Conservation (phyloP, 495 filamentous ascomycete genomes). For the Podospora bellae-mahoneyi region DNA sequence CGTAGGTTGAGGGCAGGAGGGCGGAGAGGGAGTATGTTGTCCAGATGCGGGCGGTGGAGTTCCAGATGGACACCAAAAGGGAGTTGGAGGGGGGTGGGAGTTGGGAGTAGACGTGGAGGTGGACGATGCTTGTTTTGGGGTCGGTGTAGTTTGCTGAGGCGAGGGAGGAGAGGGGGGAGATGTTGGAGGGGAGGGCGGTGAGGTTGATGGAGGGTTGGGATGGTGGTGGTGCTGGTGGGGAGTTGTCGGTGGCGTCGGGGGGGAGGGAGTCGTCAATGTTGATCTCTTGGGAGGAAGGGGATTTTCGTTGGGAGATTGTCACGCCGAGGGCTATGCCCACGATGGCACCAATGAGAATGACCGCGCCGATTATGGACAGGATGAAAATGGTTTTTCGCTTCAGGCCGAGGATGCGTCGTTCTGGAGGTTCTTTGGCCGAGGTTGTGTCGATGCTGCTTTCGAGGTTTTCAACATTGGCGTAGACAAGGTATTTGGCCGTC, state of each 20-base stretch:
- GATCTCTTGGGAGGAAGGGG: not conserved
- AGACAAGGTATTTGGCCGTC: not conserved
- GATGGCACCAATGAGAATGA: not conserved
- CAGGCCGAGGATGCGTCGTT: not conserved
- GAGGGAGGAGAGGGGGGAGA: not conserved
- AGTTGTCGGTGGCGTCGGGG: not conserved
- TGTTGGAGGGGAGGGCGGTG: not conserved
- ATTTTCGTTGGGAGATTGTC: not conserved
- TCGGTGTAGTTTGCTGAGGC: not conserved
- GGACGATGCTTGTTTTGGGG: not conserved
- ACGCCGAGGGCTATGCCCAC: not conserved
- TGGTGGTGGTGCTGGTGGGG: not conserved
- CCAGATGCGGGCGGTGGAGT: not conserved
- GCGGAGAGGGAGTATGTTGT: not conserved
- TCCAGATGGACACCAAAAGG: not conserved
- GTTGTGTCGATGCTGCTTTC: not conserved
- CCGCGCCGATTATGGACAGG: not conserved
- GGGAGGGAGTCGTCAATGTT: not conserved
- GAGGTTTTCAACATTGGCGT: not conserved
- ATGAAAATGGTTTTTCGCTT: not conserved
- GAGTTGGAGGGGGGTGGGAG: not conserved
- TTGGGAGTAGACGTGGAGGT: constrained; percentile 3
- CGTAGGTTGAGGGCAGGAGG: not conserved
- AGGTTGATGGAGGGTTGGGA: not conserved
- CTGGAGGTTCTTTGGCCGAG: not conserved